Percentiles rank a stretch among this genome's conserved stretches.
Evolutionary conservation across 805 yeast species (phyloP).

Genomic region (Candida koratica): DNA sequence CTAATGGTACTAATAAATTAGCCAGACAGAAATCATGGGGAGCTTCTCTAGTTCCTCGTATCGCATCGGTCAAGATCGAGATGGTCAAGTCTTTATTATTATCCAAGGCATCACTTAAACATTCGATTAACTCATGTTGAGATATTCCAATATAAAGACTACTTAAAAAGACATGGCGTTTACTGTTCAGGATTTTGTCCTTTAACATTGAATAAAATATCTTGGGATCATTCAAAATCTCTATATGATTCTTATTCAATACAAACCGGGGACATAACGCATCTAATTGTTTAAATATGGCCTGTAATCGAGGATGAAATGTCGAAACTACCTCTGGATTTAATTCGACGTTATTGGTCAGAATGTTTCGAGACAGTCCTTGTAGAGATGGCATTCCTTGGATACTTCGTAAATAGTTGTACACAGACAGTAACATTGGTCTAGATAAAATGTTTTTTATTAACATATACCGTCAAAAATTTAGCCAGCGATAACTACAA

Average conservation of each 20-base stretch:
- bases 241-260: conserved; percentile 52
- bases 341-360: conserved; percentile 7
- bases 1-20: conserved; percentile 62
- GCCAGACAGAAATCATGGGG: conserved; percentile 73
- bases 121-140: conserved; percentile 69
- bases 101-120: conserved; percentile 56
- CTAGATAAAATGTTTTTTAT: conserved; percentile 4
- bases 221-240: conserved; percentile 59
- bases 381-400: no score
- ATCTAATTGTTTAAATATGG: conserved; percentile 53
- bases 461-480: conserved; percentile 7
- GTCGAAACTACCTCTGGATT: conserved; percentile 13
- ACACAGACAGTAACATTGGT: conserved; percentile 25
- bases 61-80: conserved; percentile 75
- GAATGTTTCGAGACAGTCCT: conserved; percentile 2
- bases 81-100: conserved; percentile 62
- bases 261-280: conserved; percentile 65
- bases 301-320: conserved; percentile 43
- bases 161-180: conserved; percentile 69
- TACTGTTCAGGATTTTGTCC: conserved; percentile 57
- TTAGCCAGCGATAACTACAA: no score
- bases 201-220: conserved; percentile 70
- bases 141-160: conserved; percentile 82
- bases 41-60: conserved; percentile 90
- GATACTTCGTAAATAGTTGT: conserved; percentile 22